Conservation (phyloP, 2,329 filamentous ascomycete genomes). For the Cordyceps fumosorosea region DNA sequence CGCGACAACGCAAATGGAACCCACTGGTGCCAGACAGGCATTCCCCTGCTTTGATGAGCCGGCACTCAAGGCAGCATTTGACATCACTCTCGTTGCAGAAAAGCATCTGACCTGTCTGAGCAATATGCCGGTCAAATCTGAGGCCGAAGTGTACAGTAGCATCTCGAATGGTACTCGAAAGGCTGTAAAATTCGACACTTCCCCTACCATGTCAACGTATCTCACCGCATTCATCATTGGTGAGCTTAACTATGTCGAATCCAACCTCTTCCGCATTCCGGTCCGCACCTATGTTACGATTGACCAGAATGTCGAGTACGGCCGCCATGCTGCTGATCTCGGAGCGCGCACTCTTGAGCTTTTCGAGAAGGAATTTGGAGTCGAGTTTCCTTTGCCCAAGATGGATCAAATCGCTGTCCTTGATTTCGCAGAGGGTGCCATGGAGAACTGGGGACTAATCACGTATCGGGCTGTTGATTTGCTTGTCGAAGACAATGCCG, state of each 20-base stretch:
- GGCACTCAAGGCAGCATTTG: slow-evolving; percentile 86
- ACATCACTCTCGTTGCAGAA: slow-evolving; percentile 84
- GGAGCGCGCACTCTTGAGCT: slow-evolving; percentile 85
- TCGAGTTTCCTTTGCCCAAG: slow-evolving; percentile 51
- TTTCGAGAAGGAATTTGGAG: slow-evolving; percentile 92
- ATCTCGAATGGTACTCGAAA: slow-evolving; percentile 40
- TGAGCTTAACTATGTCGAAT: slow-evolving; percentile 90
- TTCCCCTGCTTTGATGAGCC: slow-evolving; percentile 98
- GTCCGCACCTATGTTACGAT: slow-evolving; percentile 88
- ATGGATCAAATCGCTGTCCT: slow-evolving; percentile 79
- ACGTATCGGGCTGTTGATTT: slow-evolving; percentile 83
- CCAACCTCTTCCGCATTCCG: slow-evolving; percentile 82
- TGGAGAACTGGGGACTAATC: slow-evolving; percentile 98
- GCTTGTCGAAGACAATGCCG: slow-evolving; percentile 81
- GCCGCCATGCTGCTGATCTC: slow-evolving; percentile 82
- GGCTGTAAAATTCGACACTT: slow-evolving; percentile 85
- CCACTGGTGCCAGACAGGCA: slow-evolving; percentile 84
- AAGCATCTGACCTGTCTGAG: slow-evolving; percentile 81
- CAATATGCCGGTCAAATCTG: slow-evolving; percentile 89
- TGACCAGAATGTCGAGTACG: slow-evolving; percentile 83
- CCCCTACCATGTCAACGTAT: slow-evolving; percentile 93
- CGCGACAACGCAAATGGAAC: slow-evolving; percentile 93
- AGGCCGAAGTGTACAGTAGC: slow-evolving; percentile 60
- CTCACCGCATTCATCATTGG: slow-evolving; percentile 89
- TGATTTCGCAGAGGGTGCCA: slow-evolving; percentile 90